These are phyloP conservation scores for Ceratorhiza oryzae-sativae DNA, from an alignment of 1,284 basidiomycete genomes.

Conservation along the genomic window DNA sequence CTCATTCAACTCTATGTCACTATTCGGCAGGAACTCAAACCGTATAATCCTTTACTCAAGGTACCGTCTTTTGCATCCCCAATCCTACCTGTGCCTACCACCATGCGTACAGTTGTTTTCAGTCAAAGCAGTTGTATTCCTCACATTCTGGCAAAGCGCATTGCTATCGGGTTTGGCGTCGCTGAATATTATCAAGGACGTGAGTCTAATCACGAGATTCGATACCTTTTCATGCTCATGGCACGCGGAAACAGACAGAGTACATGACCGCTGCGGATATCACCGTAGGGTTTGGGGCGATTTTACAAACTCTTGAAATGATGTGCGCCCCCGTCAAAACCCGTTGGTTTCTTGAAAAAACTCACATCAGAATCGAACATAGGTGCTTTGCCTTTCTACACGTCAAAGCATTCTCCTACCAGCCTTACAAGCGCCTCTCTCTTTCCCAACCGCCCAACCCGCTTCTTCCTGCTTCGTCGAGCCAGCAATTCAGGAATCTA, in stretches of 20 bases:
- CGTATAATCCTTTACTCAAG: conserved; percentile 72
- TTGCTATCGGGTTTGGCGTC: conserved; percentile 66
- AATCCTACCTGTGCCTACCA: not conserved
- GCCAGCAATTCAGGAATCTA: not conserved
- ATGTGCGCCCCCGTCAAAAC: conserved; percentile 56
- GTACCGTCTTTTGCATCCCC: conserved; percentile 29
- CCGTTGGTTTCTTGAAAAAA: not conserved
- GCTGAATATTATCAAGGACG: conserved; percentile 70
- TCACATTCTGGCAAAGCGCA: conserved; percentile 81
- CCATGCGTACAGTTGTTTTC: conserved; percentile 57
- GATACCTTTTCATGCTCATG: conserved; percentile 20
- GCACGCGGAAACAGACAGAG: not conserved
- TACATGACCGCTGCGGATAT: conserved; percentile 71
- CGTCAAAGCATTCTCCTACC: conserved; percentile 77
- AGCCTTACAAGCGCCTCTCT: conserved; percentile 57
- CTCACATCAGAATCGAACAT: conserved; percentile 25
- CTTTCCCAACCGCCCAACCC: not conserved
- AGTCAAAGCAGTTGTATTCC: conserved; percentile 77
- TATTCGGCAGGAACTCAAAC: conserved; percentile 63
- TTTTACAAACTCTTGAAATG: conserved; percentile 80
- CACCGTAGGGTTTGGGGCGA: conserved; percentile 72
- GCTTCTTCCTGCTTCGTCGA: not conserved
- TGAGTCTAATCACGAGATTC: conserved; percentile 50
- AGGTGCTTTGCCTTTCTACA: conserved; percentile 75
- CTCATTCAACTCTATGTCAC: conserved; percentile 76